Evolutionary conservation across 371 early-diverging fungal species (phyloP).

Genomic region (Dinochytrium kinnereticum): DNA sequence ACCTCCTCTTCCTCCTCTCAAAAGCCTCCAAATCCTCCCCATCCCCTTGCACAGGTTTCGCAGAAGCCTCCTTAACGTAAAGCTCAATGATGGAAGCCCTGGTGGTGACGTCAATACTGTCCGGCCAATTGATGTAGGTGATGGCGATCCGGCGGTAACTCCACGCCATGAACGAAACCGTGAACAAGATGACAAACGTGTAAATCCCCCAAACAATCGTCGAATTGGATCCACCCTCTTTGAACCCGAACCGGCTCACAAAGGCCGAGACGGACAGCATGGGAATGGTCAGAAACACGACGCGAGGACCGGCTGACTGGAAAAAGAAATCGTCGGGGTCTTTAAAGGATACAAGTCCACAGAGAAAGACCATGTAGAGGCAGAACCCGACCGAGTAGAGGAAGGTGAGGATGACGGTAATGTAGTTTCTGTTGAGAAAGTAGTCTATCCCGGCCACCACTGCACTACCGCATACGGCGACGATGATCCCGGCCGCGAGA

Average conservation of each 20-base stretch:
- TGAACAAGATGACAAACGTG: slow-evolving; percentile 13
- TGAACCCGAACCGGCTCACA: slow-evolving; percentile 31
- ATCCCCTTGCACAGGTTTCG: slow-evolving; percentile 10
- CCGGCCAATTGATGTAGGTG: slow-evolving; percentile 41
- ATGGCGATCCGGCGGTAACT: slow-evolving; percentile 30
- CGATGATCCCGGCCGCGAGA: slow-evolving; percentile 28
- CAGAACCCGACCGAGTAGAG: slow-evolving; percentile 28
- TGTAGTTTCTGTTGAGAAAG: slow-evolving; percentile 1
- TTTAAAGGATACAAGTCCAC: slow-evolving; percentile 34
- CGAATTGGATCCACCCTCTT: slow-evolving; percentile 12
- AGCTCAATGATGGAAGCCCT: slow-evolving; percentile 31
- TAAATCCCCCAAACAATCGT: slow-evolving; percentile 31
- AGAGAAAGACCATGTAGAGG: slow-evolving; percentile 41
- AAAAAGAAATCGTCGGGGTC: slow-evolving; percentile 41
- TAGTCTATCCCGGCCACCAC: slow-evolving; percentile 26
- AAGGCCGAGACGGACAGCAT: slow-evolving; percentile 37
- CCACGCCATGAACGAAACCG: slow-evolving; percentile 32
- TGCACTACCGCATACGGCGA: slow-evolving; percentile 17
- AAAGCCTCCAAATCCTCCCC: slow-evolving; percentile 24
- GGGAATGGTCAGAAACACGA: slow-evolving; percentile 29
- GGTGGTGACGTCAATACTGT: slow-evolving; percentile 27
- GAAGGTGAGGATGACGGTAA: slow-evolving; percentile 10
- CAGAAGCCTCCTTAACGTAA: slow-evolving; percentile 15
- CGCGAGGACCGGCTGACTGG: slow-evolving; percentile 35
- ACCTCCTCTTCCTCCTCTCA: slow-evolving; percentile 33